phyloP scores from a whole-genome alignment of 148 eudicot species.

The Chenopodium berlandieri region DNA sequence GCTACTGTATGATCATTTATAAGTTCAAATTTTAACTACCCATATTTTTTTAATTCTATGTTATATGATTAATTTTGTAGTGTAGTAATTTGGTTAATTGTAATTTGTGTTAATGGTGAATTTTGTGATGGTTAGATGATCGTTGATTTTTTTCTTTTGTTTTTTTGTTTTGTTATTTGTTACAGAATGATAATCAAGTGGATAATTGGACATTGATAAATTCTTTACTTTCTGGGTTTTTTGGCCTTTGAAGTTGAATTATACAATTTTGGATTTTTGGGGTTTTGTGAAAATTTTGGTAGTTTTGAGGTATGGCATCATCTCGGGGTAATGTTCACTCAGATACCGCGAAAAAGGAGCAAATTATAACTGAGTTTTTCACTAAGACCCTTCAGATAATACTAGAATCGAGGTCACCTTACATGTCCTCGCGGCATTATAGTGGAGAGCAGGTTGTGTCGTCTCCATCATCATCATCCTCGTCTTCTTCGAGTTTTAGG shows the following conservation, averaged over 20 bases:
- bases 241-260: constrained; percentile 14
- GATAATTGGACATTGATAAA: constrained; percentile 21
- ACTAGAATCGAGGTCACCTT: constrained; percentile 79
- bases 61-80: neutral
- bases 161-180: neutral
- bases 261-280: constrained; percentile 12
- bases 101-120: neutral
- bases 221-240: neutral
- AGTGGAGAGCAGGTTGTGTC: constrained; percentile 72
- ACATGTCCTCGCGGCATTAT: constrained; percentile 71
- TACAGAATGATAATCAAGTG: constrained; percentile 15
- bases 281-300: constrained; percentile 16
- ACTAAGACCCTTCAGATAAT: constrained; percentile 80
- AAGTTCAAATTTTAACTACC: neutral
- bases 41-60: neutral
- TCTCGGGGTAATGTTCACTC: constrained; percentile 57
- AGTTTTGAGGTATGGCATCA: constrained; percentile 52
- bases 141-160: constrained; percentile 2
- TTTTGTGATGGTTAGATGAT: constrained; percentile 15
- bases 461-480: constrained; percentile 80
- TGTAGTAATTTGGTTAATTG: neutral
- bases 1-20: neutral
- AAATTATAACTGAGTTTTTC: constrained; percentile 80
- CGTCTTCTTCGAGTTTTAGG: constrained; percentile 71
- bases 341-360: constrained; percentile 80